Conservation (phyloP, 108 stramenopile genomes). For the Schizochytrium sp. region DNA sequence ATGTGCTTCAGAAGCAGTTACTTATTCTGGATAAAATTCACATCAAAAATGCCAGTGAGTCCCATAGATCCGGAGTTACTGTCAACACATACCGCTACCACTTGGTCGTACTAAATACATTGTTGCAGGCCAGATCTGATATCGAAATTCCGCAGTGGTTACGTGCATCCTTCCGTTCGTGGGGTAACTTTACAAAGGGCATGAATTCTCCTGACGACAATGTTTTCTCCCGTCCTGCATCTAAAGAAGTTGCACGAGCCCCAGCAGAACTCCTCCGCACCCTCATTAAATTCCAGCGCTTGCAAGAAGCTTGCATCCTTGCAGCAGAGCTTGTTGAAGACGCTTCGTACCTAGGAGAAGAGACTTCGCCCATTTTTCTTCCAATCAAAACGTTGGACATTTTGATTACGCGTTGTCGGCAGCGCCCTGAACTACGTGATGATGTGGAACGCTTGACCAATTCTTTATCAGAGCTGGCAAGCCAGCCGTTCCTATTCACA, state of each 20-base stretch:
- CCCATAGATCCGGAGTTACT: neutral
- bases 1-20: neutral
- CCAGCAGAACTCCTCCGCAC: constrained; percentile 13
- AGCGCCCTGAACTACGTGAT: neutral
- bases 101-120: constrained; percentile 17
- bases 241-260: neutral
- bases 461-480: neutral
- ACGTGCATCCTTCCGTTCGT: neutral
- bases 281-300: constrained; percentile 24
- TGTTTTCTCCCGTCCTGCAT: neutral
- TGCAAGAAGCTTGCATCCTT: neutral
- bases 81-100: constrained; percentile 8
- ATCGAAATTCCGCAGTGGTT: constrained; percentile 36
- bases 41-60: neutral
- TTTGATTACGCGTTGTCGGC: constrained; percentile 2
- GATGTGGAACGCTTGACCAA: neutral
- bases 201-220: neutral
- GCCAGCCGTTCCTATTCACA: neutral
- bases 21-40: neutral
- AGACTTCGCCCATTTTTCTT: neutral
- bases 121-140: neutral
- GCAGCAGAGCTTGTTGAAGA: neutral
- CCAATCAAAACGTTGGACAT: constrained; percentile 46
- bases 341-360: neutral
- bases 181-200: neutral